phyloP scores from a whole-genome alignment of 768 basidiomycete species.

The Exidia glandulosa region DNA sequence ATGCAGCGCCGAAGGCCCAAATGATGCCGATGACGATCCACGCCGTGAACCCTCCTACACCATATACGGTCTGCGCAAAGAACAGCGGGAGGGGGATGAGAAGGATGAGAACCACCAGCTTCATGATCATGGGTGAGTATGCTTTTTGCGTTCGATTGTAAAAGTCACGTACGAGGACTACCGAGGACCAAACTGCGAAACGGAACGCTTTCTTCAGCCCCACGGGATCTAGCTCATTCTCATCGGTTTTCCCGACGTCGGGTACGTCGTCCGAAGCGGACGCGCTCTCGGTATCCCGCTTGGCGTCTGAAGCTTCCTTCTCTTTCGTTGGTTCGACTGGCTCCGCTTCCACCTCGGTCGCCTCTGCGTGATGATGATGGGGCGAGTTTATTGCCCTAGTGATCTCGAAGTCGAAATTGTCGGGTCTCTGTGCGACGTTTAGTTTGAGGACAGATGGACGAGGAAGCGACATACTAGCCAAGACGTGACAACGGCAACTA shows the following conservation, averaged over 20 bases:
- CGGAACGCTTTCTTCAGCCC: constrained; percentile 62
- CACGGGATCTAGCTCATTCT: constrained; percentile 53
- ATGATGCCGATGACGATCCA: constrained; percentile 78
- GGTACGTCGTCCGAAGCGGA: not conserved
- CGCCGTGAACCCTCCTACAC: constrained; percentile 49
- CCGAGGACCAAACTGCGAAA: constrained; percentile 69
- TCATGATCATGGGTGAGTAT: constrained; percentile 2
- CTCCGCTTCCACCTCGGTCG: constrained; percentile 1
- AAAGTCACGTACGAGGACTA: constrained; percentile 37
- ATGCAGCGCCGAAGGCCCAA: constrained; percentile 72
- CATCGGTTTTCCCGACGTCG: constrained; percentile 16
- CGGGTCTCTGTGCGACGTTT: constrained; percentile 47
- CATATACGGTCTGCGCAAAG: constrained; percentile 65
- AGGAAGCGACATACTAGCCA: constrained; percentile 37
- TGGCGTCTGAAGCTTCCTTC: constrained; percentile 18
- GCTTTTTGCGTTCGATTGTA: not conserved
- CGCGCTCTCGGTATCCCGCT: constrained; percentile 15
- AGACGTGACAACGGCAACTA: constrained; percentile 57
- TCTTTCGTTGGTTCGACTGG: constrained; percentile 8
- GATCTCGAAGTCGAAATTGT: constrained; percentile 67
- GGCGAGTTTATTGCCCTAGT: constrained; percentile 67
- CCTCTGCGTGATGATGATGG: constrained; percentile 10
- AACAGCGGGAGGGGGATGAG: constrained; percentile 81
- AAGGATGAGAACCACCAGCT: constrained; percentile 56
- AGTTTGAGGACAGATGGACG: not conserved